Evolutionary conservation across 176 grass and related monocot genomes (phyloP).

Genomic region (Pontederia paniculata): DNA sequence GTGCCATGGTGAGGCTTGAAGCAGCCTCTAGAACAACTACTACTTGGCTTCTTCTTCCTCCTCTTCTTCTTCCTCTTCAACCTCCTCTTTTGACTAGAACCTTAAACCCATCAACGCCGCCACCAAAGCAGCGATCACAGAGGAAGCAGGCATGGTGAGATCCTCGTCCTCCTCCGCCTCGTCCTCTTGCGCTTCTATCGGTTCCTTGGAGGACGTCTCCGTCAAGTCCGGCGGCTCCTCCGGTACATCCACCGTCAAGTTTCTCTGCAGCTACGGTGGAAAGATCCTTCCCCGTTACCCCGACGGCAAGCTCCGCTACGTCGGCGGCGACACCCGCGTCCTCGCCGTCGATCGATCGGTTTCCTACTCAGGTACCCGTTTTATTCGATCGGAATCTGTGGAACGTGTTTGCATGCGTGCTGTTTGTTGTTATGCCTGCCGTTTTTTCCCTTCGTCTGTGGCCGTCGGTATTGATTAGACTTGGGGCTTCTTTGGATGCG

Average conservation of each 20-base stretch:
- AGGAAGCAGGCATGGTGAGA: background rate
- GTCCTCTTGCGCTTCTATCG: background rate
- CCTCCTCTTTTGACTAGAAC: background rate
- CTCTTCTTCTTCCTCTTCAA: no score
- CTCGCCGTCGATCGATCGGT: constrained; percentile 42
- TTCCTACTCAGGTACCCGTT: constrained; percentile 33
- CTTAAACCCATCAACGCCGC: background rate
- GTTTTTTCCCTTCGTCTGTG: background rate
- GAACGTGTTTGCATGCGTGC: background rate
- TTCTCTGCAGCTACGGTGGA: constrained; percentile 79
- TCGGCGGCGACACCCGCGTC: constrained; percentile 65
- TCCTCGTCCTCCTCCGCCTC: background rate
- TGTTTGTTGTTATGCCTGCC: background rate
- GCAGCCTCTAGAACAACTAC: background rate
- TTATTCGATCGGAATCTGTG: background rate
- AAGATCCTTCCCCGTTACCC: constrained; percentile 52
- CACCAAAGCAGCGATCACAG: background rate
- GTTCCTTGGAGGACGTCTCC: background rate
- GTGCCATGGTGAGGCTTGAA: background rate
- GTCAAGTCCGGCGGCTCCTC: background rate
- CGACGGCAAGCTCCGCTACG: constrained; percentile 65
- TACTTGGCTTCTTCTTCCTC: background rate
- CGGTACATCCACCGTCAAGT: constrained; percentile 25
- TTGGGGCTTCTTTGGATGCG: background rate
- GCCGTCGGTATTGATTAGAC: background rate